A percentile compares a stretch with the other conserved stretches of the same genome.
Conservation (phyloP, 2,329 filamentous ascomycete genomes). For the Cladosporium oxysporum region DNA sequence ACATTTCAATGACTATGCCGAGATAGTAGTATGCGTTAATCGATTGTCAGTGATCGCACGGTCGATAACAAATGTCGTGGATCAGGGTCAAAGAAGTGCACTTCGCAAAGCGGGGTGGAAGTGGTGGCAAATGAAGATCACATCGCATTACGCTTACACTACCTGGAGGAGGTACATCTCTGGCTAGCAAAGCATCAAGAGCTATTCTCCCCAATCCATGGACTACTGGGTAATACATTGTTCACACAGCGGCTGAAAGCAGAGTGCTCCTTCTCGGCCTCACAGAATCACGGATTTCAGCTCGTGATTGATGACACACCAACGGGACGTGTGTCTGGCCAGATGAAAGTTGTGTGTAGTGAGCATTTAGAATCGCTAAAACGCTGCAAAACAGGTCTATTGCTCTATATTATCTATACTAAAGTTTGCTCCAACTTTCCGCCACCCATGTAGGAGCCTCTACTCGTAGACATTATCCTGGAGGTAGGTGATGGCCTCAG, state of each 20-base stretch:
- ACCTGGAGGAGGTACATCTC: neutral
- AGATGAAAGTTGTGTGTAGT: neutral
- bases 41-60: neutral
- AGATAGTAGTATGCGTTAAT: neutral
- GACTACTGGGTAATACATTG: neutral
- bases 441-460: neutral
- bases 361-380: neutral
- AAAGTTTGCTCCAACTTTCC: neutral
- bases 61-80: neutral
- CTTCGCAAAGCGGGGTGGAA: neutral
- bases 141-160: neutral
- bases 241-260: neutral
- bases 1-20: neutral
- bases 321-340: neutral
- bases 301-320: neutral
- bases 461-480: constrained; percentile 9
- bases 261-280: neutral
- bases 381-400: neutral
- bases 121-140: neutral
- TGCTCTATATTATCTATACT: neutral
- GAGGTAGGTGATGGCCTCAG: constrained; percentile 2
- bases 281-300: neutral
- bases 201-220: neutral
- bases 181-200: neutral
- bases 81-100: neutral